A percentile compares a stretch with the other conserved stretches of the same genome.
phyloP scores from a whole-genome alignment of 306 rosid genomes.

The Begonia loranthoides region DNA sequence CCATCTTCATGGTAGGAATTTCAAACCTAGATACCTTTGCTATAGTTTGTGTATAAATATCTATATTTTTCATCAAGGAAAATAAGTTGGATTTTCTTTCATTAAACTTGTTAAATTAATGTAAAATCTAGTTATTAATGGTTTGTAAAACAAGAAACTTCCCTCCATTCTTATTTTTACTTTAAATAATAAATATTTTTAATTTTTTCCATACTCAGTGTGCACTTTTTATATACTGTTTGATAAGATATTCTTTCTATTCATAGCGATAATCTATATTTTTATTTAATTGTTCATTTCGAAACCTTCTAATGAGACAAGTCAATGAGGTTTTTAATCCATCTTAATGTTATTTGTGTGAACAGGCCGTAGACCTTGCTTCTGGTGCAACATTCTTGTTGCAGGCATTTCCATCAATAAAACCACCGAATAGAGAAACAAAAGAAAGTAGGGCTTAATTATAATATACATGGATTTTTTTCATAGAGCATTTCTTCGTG shows the following conservation, averaged over 20 bases:
- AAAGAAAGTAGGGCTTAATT: slow-evolving; percentile 38
- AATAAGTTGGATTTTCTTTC: too few species aligned
- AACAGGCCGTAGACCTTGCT: slow-evolving; percentile 83
- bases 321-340: slow-evolving; percentile 6
- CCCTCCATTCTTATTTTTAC: too few species aligned
- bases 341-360: slow-evolving; percentile 6
- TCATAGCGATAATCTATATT: background rate
- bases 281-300: background rate
- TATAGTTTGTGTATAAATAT: too few species aligned
- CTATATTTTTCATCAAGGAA: too few species aligned
- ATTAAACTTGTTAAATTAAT: too few species aligned
- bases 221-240: too few species aligned
- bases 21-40: too few species aligned
- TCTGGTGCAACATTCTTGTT: slow-evolving; percentile 61
- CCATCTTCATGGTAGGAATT: too few species aligned
- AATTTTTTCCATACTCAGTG: too few species aligned
- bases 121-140: too few species aligned
- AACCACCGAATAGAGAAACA: slow-evolving; percentile 25
- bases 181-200: too few species aligned
- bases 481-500: background rate
- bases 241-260: background rate
- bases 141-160: too few species aligned
- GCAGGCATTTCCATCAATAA: slow-evolving; percentile 65
- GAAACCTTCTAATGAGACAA: background rate
- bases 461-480: slow-evolving; percentile 2